A percentile compares a stretch with the other conserved stretches of the same genome.
phyloP scores from a whole-genome alignment of 768 basidiomycete genomes.

The Mrakia hoshinonis region DNA sequence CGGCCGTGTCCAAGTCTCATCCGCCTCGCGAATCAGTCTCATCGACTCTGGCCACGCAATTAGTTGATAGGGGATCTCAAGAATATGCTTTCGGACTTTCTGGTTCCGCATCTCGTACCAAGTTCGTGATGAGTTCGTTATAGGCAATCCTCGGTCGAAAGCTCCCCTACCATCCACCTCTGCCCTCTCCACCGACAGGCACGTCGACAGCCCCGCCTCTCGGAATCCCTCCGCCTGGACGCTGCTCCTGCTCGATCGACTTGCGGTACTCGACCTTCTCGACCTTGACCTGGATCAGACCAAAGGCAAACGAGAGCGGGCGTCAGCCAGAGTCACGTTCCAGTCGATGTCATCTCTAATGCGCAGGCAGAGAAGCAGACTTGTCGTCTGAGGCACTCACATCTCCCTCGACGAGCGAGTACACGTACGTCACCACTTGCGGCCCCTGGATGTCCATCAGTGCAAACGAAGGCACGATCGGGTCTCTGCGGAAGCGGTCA shows the following conservation, averaged over 20 bases:
- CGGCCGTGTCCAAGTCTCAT: no score
- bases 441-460: constrained; percentile 96
- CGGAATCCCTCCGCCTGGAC: not conserved
- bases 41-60: no score
- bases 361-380: not conserved
- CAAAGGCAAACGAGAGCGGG: not conserved
- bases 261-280: constrained; percentile 43
- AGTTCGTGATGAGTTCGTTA: no score
- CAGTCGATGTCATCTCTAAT: not conserved
- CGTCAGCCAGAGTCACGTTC: not conserved
- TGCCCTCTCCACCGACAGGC: not conserved
- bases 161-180: not conserved
- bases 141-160: no score
- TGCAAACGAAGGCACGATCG: constrained; percentile 82
- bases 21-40: no score
- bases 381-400: constrained; percentile 44
- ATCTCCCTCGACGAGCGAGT: constrained; percentile 86
- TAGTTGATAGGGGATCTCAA: no score
- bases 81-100: no score
- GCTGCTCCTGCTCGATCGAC: constrained; percentile 22
- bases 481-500: constrained; percentile 51
- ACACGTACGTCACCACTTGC: constrained; percentile 94
- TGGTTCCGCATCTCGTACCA: no score
- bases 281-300: constrained; percentile 40
- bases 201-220: constrained; percentile 8